Evolutionary conservation across 2,329 filamentous ascomycete genomes (phyloP).

Genomic region (Anthostomella pinea): DNA sequence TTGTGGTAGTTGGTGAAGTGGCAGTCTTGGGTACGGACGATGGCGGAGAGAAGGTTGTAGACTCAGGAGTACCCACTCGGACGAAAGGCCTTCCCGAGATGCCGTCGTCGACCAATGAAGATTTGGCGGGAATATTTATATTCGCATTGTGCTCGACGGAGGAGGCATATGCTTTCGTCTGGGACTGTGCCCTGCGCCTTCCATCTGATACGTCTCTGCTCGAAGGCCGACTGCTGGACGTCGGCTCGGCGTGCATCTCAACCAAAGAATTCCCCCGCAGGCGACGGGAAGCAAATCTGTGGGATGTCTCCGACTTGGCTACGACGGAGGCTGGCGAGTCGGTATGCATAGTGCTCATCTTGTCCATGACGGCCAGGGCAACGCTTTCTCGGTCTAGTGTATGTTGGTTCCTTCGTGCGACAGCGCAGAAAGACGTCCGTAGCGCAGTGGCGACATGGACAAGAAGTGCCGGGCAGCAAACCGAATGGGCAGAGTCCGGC

Average conservation of each 20-base stretch:
- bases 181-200: slow-evolving; percentile 16
- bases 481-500: slow-evolving; percentile 29
- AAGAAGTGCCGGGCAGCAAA: slow-evolving; percentile 49
- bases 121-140: slow-evolving; percentile 20
- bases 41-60: slow-evolving; percentile 25
- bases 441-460: slow-evolving; percentile 48
- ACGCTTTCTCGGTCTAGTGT: slow-evolving; percentile 44
- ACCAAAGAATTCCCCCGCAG: slow-evolving; percentile 5
- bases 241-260: slow-evolving; percentile 12
- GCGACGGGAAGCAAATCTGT: slow-evolving; percentile 14
- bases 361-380: slow-evolving; percentile 43
- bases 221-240: slow-evolving; percentile 8
- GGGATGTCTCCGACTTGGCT: slow-evolving; percentile 16
- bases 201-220: slow-evolving; percentile 8
- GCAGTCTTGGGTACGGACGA: slow-evolving; percentile 25
- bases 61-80: slow-evolving; percentile 40
- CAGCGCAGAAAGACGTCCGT: slow-evolving; percentile 47
- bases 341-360: slow-evolving; percentile 26
- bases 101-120: slow-evolving; percentile 42
- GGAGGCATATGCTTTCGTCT: slow-evolving; percentile 13
- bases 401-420: slow-evolving; percentile 40
- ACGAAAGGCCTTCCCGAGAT: slow-evolving; percentile 55
- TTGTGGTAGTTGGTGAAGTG: slow-evolving; percentile 13
- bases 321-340: slow-evolving; percentile 19
- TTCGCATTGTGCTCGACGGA: slow-evolving; percentile 16